Conservation (phyloP, 1,284 basidiomycete species). For the Cutaneotrichosporon cyanovorans region DNA sequence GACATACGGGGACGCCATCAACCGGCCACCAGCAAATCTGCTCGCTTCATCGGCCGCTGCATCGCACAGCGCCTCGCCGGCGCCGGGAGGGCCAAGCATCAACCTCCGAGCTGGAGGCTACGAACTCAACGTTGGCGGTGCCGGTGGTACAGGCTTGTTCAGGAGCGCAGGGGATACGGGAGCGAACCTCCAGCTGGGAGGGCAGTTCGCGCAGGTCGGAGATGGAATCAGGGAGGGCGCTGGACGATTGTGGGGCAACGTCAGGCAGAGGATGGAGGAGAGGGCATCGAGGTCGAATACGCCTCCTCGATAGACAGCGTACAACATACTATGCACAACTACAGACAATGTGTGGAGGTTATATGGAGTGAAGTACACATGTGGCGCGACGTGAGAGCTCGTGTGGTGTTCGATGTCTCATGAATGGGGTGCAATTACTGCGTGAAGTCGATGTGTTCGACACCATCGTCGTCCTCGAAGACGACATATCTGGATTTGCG, state of each 20-base stretch:
- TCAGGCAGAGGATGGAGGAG: conserved; percentile 82
- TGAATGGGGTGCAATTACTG: too few species aligned
- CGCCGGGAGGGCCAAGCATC: conserved; percentile 41
- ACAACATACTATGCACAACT: too few species aligned
- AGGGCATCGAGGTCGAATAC: conserved; percentile 58
- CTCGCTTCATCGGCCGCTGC: conserved; percentile 52
- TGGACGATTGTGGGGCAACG: conserved; percentile 73
- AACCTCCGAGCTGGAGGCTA: conserved; percentile 85
- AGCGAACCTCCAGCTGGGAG: conserved; percentile 65
- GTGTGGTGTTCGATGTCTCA: too few species aligned
- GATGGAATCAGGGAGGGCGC: conserved; percentile 57
- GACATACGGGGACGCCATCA: conserved; percentile 41
- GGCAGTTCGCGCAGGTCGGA: conserved; percentile 57
- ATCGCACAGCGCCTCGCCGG: conserved; percentile 51
- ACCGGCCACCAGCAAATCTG: conserved; percentile 28
- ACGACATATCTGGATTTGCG: neutral
- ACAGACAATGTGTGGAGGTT: too few species aligned
- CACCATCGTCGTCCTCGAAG: conserved; percentile 4
- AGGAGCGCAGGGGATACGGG: conserved; percentile 53
- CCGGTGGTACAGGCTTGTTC: conserved; percentile 71
- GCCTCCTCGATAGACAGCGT: conserved; percentile 16
- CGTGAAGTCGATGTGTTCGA: conserved; percentile 7
- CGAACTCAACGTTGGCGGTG: conserved; percentile 80
- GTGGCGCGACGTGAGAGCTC: too few species aligned
- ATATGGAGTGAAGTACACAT: too few species aligned